Evolutionary conservation across 305 asterid genomes (phyloP), one percentile per base, ranked within the genome.

Genomic region (Rubia tinctorum): DNA sequence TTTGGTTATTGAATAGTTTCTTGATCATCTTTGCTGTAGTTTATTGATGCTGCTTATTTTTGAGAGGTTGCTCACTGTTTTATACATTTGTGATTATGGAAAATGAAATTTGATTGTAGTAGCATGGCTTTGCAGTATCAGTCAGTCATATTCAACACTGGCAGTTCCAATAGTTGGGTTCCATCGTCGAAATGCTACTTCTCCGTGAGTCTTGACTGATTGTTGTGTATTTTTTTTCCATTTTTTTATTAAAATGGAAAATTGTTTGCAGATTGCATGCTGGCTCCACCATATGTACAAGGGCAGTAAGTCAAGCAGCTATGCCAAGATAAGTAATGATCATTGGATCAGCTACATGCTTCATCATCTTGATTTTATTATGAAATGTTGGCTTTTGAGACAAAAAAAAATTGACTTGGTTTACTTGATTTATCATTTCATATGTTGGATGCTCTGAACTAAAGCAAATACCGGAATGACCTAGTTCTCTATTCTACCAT

Each of bases 91-190:
- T 51, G 22, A 15, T 15, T 17, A 22, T 51, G 59, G 20, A 51
- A 17, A 5, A 51, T 51, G 59, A 51, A 15, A 5, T 51, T 15
- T 5, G 59, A 51, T 15, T 51, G 59, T 15, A 17, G 22, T 51
- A 17, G 8, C 8, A 17, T 51, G 58, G 4, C 7, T 40, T 40
- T n/a, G n/a, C n/a, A n/a, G n/a, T n/a, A n/a, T n/a, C n/a, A n/a
- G n/a, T n/a, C 89, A 11, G 93, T 95, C 78, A 79, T 95, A 76
- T 95, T 92, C 75, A 98, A 95, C 71, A 95, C 98, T 5, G 99
- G 99, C 73, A 95, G 98, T 73, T 92, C 99, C 68, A 90, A 92
- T 80, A 88, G 92, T 15, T 95, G 99, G 99, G 94, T 95, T 78
- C 99, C 98, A 17, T 95, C 99, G 14, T 73, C 98, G 1, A 92